A percentile compares a stretch with the other conserved stretches of the same genome.
Evolutionary conservation across 2,329 filamentous ascomycete species (phyloP).

Genomic region (Lecanosticta acicola): DNA sequence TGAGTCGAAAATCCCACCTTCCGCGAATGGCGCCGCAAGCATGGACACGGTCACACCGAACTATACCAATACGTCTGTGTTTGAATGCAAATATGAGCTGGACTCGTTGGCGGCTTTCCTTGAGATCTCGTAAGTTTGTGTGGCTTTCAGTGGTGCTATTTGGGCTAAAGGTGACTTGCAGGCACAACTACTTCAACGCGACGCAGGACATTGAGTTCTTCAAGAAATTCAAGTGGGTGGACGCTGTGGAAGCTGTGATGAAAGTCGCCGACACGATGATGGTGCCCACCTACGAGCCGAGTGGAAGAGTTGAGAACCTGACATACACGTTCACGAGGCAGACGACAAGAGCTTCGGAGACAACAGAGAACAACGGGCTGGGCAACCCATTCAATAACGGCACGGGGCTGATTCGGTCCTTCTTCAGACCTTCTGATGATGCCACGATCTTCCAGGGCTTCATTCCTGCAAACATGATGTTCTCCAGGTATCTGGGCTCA

Average conservation of each 20-base stretch:
- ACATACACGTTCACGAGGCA: conserved; percentile 44
- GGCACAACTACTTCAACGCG: conserved; percentile 44
- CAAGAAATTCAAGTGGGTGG: conserved; percentile 43
- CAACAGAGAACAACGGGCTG: conserved; percentile 49
- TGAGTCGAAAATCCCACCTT: conserved; percentile 41
- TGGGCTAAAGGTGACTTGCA: conserved; percentile 1
- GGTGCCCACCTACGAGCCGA: conserved; percentile 43
- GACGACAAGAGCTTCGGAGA: conserved; percentile 44
- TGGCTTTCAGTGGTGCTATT: too few species aligned
- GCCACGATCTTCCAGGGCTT: conserved; percentile 46
- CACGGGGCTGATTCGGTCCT: conserved; percentile 46
- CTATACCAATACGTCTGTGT: conserved; percentile 42
- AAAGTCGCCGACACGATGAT: conserved; percentile 44
- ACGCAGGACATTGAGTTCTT: conserved; percentile 47
- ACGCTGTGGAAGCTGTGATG: conserved; percentile 42
- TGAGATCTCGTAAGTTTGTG: conserved; percentile 37
- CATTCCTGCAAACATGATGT: conserved; percentile 62
- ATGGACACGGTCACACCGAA: conserved; percentile 40
- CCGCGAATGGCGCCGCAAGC: conserved; percentile 36
- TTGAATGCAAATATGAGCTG: conserved; percentile 52
- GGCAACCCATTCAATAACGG: conserved; percentile 46
- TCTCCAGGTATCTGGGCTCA: conserved; percentile 56
- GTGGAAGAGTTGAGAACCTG: conserved; percentile 41
- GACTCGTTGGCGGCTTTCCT: conserved; percentile 50
- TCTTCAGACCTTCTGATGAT: conserved; percentile 48